Base-by-base conservation (phyloP, 75 land plant genomes). In the Selaginella moellendorffii region DNA sequence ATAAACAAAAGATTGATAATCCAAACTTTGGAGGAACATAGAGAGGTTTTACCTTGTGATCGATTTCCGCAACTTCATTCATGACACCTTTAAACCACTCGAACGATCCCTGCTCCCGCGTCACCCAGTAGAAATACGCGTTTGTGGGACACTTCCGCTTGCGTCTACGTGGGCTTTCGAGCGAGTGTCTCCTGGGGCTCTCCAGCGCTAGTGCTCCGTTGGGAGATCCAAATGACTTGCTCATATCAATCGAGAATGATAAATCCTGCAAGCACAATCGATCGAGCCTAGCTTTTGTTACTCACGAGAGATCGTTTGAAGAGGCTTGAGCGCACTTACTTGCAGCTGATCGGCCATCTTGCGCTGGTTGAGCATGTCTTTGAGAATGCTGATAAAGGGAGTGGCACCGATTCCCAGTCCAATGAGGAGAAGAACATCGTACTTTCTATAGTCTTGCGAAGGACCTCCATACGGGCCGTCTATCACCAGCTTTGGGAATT, bases 81-180 rank as follows among this genome's bases (percentile, higher is more conserved):
- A 56, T 56, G 24, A 56, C 59, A 56, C 24, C 24, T 19, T 56
- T 56, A 21, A 56, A 56, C 59, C 59, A 56, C 19, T 56, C 59
- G 9, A 56, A 56, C 5, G 59, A 56, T 2, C 23, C 59, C n/a
- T 56, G 59, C 59, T 56, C 59, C 24, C 24, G 5, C 9, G 59
- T 56, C 5, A 56, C 59, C 59, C 59, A 56, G 24, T 56, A 56
- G 59, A 56, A 56, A 19, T 56, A 56, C n/a, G 59, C 59, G n/a
- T 56, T 56, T 56, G 59, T 56, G 5, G 59, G 59, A 21, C 59
- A 19, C 59, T 19, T 56, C 24, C 59, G 5, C 24, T 56, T 56
- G 9, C 59, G 19, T 56, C 19, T 19, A 21, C 24, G 19, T 9
- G 59, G 59, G n/a, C 59, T 56, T 14, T 36, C 46, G 10, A 36